These are phyloP conservation scores for Aspergillus coremiiformis DNA, from an alignment of 495 filamentous ascomycete species.

Conservation along the genomic window DNA sequence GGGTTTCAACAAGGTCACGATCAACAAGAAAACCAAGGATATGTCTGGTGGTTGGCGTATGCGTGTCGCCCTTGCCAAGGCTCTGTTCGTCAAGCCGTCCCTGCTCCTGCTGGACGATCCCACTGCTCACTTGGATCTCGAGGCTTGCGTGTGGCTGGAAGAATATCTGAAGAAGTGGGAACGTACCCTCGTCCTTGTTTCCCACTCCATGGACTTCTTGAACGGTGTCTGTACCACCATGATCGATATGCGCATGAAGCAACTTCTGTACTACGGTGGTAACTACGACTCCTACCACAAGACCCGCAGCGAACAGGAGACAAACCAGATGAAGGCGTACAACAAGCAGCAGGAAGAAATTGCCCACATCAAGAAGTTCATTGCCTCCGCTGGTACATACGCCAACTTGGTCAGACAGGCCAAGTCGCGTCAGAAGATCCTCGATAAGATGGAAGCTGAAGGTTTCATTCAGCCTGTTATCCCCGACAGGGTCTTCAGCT, in stretches of 20 bases:
- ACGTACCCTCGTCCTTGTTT: conserved; percentile 92
- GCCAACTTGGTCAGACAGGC: conserved; percentile 98
- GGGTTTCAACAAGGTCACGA: conserved; percentile 95
- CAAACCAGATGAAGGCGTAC: conserved; percentile 98
- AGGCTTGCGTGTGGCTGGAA: conserved; percentile 99
- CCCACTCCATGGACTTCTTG: conserved; percentile 96
- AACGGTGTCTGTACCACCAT: conserved; percentile 99
- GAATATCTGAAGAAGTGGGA: conserved; percentile 99
- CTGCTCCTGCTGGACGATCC: conserved; percentile 95
- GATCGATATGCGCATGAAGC: conserved; percentile 91
- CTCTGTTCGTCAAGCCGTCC: conserved; percentile 95
- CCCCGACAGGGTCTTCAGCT: conserved; percentile 86
- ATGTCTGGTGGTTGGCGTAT: conserved; percentile 99
- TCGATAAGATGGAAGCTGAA: conserved; percentile 99
- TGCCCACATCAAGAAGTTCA: conserved; percentile 99
- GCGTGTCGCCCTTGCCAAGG: conserved; percentile 96
- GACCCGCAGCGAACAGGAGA: conserved; percentile 89
- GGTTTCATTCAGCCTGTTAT: conserved; percentile 91
- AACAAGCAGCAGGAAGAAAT: conserved; percentile 99
- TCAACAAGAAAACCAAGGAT: conserved; percentile 98
- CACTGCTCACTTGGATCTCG: conserved; percentile 97
- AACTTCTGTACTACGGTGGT: conserved; percentile 97
- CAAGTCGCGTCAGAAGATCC: conserved; percentile 98
- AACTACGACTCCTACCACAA: conserved; percentile 99
- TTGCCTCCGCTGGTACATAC: conserved; percentile 98